Conservation (phyloP, 768 basidiomycete genomes). For the Termitomyces sp. region DNA sequence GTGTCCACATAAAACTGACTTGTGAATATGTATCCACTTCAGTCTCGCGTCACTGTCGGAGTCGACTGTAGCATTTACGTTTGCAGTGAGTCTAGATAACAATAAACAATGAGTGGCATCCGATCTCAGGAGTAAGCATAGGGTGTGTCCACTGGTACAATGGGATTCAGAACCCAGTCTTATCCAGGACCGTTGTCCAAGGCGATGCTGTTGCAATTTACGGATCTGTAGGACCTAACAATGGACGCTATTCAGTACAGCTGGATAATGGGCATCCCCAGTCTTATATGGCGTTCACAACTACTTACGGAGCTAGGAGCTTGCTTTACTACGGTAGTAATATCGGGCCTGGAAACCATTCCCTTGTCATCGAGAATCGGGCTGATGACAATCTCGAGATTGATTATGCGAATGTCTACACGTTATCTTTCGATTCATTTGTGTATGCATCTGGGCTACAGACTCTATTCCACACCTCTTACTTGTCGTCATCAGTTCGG, state of each 20-base stretch:
- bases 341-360: neutral
- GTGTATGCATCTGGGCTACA: neutral
- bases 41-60: neutral
- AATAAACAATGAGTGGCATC: neutral
- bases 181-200: neutral
- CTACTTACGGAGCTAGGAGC: neutral
- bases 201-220: slow-evolving; percentile 2
- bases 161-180: neutral
- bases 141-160: neutral
- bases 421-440: neutral
- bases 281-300: neutral
- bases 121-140: neutral
- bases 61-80: neutral
- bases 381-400: neutral
- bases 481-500: neutral
- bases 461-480: neutral
- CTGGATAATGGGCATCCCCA: neutral
- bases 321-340: slow-evolving; percentile 1
- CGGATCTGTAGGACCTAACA: neutral
- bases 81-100: neutral
- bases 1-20: neutral
- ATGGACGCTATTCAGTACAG: slow-evolving; percentile 1
- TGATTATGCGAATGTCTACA: slow-evolving; percentile 1
- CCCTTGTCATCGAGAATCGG: neutral
- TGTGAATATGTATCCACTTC: neutral